Conservation (phyloP, 371 early-diverging fungal species). For the Umbelopsis sp. region DNA sequence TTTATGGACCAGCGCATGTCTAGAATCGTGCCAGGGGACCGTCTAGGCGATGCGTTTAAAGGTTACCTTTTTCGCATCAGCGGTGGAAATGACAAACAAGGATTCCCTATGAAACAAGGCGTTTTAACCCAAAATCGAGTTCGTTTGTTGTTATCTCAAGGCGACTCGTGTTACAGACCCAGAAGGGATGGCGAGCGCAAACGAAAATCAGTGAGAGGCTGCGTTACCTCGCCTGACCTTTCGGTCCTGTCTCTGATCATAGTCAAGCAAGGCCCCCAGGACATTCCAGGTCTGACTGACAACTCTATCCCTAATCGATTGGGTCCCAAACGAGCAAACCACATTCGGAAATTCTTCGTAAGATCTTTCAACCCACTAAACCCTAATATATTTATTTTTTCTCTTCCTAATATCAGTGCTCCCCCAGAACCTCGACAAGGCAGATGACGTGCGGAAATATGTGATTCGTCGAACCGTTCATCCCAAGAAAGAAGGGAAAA, state of each 20-base stretch:
- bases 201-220: constrained; percentile 99
- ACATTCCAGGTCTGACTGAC: constrained; percentile 98
- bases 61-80: constrained; percentile 98
- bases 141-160: constrained; percentile 92
- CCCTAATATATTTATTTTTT: no score
- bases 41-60: constrained; percentile 98
- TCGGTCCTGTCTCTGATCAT: constrained; percentile 93
- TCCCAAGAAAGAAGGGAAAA: constrained; percentile 85
- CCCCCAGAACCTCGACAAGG: constrained; percentile 81
- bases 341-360: constrained; percentile 97
- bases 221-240: constrained; percentile 97
- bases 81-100: constrained; percentile 99
- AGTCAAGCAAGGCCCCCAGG: constrained; percentile 95
- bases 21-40: constrained; percentile 94
- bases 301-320: constrained; percentile 89
- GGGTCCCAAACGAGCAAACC: constrained; percentile 98
- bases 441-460: constrained; percentile 97
- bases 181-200: constrained; percentile 98
- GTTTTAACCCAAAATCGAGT: constrained; percentile 93
- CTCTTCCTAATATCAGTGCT: no score
- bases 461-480: constrained; percentile 95
- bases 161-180: constrained; percentile 99
- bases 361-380: constrained; percentile 18
- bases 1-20: constrained; percentile 98
- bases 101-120: constrained; percentile 98